Evolutionary conservation across 1,284 basidiomycete species (phyloP).

Genomic region (Boletus mariae): DNA sequence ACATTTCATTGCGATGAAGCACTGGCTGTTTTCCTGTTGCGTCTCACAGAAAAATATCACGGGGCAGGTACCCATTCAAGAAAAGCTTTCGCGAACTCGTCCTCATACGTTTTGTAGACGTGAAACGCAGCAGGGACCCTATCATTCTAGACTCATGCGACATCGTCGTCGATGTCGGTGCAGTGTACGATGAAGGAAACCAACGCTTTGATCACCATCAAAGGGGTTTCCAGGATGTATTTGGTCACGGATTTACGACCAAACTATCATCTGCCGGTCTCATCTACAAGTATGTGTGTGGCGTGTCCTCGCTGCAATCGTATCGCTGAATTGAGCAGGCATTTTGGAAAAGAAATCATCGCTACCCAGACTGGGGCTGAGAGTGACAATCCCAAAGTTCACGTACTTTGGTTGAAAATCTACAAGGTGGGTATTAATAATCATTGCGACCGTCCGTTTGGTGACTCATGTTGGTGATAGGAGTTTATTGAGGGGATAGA

Average conservation of each 20-base stretch:
- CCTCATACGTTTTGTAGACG: conserved; percentile 35
- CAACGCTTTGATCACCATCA: conserved; percentile 96
- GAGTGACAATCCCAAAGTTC: conserved; percentile 58
- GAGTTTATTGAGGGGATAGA: conserved; percentile 96
- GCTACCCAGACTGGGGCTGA: conserved; percentile 56
- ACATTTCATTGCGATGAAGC: conserved; percentile 98
- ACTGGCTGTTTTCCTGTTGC: conserved; percentile 87
- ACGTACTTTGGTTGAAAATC: conserved; percentile 82
- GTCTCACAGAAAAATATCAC: conserved; percentile 73
- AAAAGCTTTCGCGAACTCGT: not conserved
- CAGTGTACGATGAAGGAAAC: conserved; percentile 78
- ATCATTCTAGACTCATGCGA: conserved; percentile 78
- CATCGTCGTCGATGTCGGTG: conserved; percentile 98
- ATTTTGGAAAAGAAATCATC: conserved; percentile 91
- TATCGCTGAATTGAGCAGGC: conserved; percentile 45
- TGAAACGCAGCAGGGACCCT: conserved; percentile 83
- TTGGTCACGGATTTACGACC: conserved; percentile 81
- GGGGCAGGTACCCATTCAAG: conserved; percentile 57
- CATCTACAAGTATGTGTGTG: conserved; percentile 77
- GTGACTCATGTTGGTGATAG: conserved; percentile 34
- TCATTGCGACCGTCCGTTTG: not conserved
- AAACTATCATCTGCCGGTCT: conserved; percentile 94
- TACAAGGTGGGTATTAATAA: conserved; percentile 57
- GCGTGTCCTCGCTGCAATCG: not conserved
- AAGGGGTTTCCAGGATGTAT: conserved; percentile 86